Conservation (phyloP, 257 asterid species). For the Scutellaria barbata region DNA sequence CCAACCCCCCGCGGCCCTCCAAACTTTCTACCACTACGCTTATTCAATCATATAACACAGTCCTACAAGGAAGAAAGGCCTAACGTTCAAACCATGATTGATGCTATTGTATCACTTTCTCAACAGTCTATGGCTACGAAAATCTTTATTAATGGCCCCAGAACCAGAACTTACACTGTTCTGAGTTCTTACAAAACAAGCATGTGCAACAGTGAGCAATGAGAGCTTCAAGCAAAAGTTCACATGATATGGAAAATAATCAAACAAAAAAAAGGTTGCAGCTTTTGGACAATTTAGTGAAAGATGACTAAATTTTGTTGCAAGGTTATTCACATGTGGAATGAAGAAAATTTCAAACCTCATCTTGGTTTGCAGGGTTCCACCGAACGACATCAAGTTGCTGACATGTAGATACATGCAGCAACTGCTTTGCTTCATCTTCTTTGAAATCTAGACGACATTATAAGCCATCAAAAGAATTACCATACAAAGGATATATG, state of each 20-base stretch:
- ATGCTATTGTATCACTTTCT: no score
- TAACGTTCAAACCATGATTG: no score
- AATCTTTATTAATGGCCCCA: no score
- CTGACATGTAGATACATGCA: conserved; percentile 63
- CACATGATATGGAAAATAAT: conserved; percentile 16
- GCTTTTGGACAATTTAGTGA: background rate
- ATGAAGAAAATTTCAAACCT: conserved; percentile 53
- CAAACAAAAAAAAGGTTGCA: background rate
- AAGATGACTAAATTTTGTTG: conserved; percentile 2
- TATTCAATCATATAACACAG: no score
- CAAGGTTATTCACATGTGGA: conserved; percentile 26
- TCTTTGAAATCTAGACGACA: conserved; percentile 52
- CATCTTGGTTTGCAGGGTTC: conserved; percentile 87
- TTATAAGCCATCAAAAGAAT: conserved; percentile 36
- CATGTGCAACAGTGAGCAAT: conserved; percentile 5
- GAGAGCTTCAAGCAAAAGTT: conserved; percentile 7
- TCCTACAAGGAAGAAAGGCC: no score
- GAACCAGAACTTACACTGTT: no score
- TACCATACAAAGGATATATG: conserved; percentile 8
- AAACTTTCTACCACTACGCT: no score
- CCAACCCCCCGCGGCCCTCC: no score
- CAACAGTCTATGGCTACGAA: no score
- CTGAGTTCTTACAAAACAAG: no score
- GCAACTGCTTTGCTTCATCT: conserved; percentile 76
- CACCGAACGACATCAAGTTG: conserved; percentile 85